These are phyloP conservation scores for Termitomyces sp. DNA, from an alignment of 768 basidiomycete species.

Conservation along the genomic window DNA sequence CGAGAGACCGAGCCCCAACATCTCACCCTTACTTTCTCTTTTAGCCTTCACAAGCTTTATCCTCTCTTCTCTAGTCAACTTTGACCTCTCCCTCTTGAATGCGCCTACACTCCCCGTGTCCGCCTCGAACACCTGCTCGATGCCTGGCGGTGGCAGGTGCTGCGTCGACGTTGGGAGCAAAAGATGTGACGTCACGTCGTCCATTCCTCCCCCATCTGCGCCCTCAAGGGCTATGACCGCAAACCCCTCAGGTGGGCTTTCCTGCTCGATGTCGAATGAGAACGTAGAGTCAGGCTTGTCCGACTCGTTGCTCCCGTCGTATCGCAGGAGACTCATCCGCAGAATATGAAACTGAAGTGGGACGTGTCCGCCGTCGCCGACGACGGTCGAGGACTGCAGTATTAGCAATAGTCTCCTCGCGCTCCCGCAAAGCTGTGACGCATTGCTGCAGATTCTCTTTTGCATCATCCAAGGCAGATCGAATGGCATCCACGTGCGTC, in stretches of 20 bases:
- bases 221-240: slow-evolving; percentile 22
- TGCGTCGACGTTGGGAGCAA: slow-evolving; percentile 42
- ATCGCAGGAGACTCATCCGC: slow-evolving; percentile 19
- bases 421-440: slow-evolving; percentile 49
- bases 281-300: slow-evolving; percentile 43
- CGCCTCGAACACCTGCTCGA: slow-evolving; percentile 82
- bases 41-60: slow-evolving; percentile 53
- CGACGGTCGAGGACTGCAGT: background rate
- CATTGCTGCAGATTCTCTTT: slow-evolving; percentile 61
- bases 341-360: slow-evolving; percentile 9
- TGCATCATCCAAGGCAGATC: slow-evolving; percentile 65
- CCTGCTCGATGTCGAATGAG: slow-evolving; percentile 24
- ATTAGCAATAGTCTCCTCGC: slow-evolving; percentile 27
- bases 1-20: slow-evolving; percentile 19
- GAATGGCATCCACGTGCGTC: slow-evolving; percentile 66
- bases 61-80: slow-evolving; percentile 68
- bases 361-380: slow-evolving; percentile 14
- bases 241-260: slow-evolving; percentile 7
- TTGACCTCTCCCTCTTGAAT: slow-evolving; percentile 56
- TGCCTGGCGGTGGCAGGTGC: slow-evolving; percentile 58
- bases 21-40: slow-evolving; percentile 36
- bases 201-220: slow-evolving; percentile 24
- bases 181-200: slow-evolving; percentile 55
- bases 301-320: slow-evolving; percentile 48
- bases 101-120: slow-evolving; percentile 37